Conservation (phyloP, 192 early-diverging fungal species). For the Diversispora eburnea region DNA sequence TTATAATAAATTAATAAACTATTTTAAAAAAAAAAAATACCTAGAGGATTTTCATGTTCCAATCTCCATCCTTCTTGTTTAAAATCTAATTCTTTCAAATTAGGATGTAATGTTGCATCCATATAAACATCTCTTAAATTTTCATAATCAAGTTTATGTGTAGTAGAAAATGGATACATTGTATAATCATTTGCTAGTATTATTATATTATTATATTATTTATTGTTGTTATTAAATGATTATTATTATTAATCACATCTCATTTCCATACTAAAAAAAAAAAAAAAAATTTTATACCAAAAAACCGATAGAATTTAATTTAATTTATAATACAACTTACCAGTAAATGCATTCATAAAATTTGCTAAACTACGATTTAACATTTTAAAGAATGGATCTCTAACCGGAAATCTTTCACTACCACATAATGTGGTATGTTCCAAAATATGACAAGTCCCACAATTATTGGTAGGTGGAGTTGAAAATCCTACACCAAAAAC, state of each 20-base stretch:
- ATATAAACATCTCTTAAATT: constrained; percentile 90
- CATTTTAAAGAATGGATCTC: constrained; percentile 99
- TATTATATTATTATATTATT: no score
- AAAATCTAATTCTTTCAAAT: constrained; percentile 79
- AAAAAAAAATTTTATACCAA: neutral
- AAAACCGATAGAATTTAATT: no score
- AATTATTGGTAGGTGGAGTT: constrained; percentile 75
- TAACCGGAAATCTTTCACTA: constrained; percentile 79
- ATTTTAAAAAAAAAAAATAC: constrained; percentile 26
- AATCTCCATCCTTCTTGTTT: constrained; percentile 94
- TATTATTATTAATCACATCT: neutral
- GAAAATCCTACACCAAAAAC: constrained; percentile 92
- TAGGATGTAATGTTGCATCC: constrained; percentile 84
- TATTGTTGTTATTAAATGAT: no score
- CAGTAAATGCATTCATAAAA: constrained; percentile 97
- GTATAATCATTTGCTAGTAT: constrained; percentile 73
- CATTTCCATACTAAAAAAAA: neutral
- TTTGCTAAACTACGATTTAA: constrained; percentile 90
- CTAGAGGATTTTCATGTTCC: constrained; percentile 70
- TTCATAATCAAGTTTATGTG: constrained; percentile 82
- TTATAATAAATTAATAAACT: neutral
- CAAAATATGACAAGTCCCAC: constrained; percentile 91
- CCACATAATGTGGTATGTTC: constrained; percentile 96
- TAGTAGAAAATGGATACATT: constrained; percentile 90
- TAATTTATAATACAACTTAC: constrained; percentile 29